These are phyloP conservation scores for Xerocomellus dryophilus DNA, from an alignment of 768 basidiomycete species.

Conservation along the genomic window DNA sequence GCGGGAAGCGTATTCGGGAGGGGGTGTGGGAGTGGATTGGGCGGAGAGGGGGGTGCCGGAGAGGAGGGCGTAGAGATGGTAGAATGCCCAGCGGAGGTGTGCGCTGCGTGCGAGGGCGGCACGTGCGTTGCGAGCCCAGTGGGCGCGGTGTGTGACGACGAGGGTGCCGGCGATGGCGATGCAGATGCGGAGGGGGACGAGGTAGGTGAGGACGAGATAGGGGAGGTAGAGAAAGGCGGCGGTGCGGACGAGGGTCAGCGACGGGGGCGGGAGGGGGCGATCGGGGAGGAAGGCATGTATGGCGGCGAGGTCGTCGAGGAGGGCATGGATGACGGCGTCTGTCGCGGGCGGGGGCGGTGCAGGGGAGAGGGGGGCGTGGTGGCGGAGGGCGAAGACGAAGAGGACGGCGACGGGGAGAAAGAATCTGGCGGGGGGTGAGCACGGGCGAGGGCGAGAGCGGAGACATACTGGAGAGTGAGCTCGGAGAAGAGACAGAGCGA, in stretches of 20 bases:
- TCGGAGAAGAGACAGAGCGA: slow-evolving; percentile 61
- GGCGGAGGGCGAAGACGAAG: slow-evolving; percentile 36
- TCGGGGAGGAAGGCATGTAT: slow-evolving; percentile 61
- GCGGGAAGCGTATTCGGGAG: slow-evolving; percentile 29
- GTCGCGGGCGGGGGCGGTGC: slow-evolving; percentile 40
- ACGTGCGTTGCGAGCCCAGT: slow-evolving; percentile 58
- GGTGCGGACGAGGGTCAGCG: slow-evolving; percentile 49
- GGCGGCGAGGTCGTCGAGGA: slow-evolving; percentile 61
- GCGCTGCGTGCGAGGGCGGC: slow-evolving; percentile 60
- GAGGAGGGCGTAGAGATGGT: slow-evolving; percentile 48
- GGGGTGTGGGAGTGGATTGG: slow-evolving; percentile 33
- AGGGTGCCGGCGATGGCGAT: slow-evolving; percentile 58
- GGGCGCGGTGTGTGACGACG: slow-evolving; percentile 61
- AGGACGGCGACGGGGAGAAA: slow-evolving; percentile 53
- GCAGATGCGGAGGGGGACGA: slow-evolving; percentile 60
- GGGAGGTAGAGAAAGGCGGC: slow-evolving; percentile 56
- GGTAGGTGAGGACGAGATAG: slow-evolving; percentile 62
- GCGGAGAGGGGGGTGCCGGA: slow-evolving; percentile 53
- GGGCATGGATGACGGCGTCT: slow-evolving; percentile 50
- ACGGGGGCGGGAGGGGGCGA: slow-evolving; percentile 25
- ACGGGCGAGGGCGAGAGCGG: fast-evolving
- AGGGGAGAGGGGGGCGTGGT: slow-evolving; percentile 22
- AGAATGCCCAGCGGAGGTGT: slow-evolving; percentile 62
- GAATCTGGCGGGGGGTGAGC: slow-evolving; percentile 40
- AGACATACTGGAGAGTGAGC: slow-evolving; percentile 46